Evolutionary conservation across 2,329 filamentous ascomycete species (phyloP).

Genomic region (Pezicula carpinea): DNA sequence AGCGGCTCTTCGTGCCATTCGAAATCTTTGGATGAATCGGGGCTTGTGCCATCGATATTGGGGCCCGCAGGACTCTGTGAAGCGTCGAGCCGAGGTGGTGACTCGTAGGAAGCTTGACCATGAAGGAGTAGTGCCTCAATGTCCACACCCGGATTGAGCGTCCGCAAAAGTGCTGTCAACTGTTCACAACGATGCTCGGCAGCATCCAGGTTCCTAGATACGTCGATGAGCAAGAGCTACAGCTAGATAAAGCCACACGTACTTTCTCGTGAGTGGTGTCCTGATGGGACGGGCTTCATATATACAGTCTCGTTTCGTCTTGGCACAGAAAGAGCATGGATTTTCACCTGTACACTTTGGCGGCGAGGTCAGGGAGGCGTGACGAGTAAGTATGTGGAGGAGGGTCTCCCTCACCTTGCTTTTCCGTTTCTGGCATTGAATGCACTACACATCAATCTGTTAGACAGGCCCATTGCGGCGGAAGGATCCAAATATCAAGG

Average conservation of each 20-base stretch:
- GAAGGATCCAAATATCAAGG: too few species aligned
- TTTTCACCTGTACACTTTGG: conserved; percentile 10
- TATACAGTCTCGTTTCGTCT: conserved; percentile 7
- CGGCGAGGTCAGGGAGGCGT: conserved; percentile 75
- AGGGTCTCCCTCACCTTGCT: conserved; percentile 9
- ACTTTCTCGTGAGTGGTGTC: conserved; percentile 14
- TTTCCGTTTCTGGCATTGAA: conserved; percentile 11
- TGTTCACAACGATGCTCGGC: conserved; percentile 8
- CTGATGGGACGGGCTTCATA: conserved; percentile 10
- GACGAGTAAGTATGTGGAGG: conserved; percentile 56
- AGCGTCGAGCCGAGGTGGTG: neutral
- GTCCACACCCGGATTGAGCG: conserved; percentile 12
- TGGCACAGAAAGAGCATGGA: conserved; percentile 9
- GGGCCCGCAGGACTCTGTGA: conserved; percentile 7
- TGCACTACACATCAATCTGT: too few species aligned
- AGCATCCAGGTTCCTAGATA: conserved; percentile 8
- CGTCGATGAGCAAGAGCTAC: neutral
- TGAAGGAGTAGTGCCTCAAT: conserved; percentile 3
- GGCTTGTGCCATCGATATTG: conserved; percentile 10
- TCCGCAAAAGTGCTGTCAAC: conserved; percentile 7
- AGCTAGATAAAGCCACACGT: neutral
- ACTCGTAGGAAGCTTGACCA: too few species aligned
- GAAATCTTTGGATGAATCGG: conserved; percentile 12
- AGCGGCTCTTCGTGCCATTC: conserved; percentile 14
- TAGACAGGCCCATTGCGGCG: too few species aligned